Percentiles rank a stretch among this genome's conserved stretches.
These are phyloP conservation scores for Podaxis sp. DNA, from an alignment of 768 basidiomycete species.

Conservation along the genomic window DNA sequence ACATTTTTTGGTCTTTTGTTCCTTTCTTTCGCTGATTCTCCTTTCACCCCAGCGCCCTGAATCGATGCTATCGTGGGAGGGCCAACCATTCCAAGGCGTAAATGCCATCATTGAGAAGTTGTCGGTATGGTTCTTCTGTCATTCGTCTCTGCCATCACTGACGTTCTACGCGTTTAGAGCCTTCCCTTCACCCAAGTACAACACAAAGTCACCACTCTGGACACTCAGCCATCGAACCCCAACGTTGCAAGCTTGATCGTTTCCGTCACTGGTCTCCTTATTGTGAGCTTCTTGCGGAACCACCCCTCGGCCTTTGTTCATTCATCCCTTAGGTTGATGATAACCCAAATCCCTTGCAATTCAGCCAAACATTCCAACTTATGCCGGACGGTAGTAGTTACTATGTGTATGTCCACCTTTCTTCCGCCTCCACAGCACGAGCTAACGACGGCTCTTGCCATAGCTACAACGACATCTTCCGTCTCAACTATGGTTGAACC, in stretches of 20 bases:
- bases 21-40: conserved; percentile 13
- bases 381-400: conserved; percentile 68
- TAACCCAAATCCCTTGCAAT: conserved; percentile 72
- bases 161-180: conserved; percentile 32
- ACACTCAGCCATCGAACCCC: conserved; percentile 75
- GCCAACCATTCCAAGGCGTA: conserved; percentile 49
- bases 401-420: conserved; percentile 66
- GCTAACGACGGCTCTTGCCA: neutral
- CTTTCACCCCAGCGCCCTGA: conserved; percentile 48
- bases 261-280: conserved; percentile 81
- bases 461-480: conserved; percentile 89
- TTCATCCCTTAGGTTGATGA: conserved; percentile 69
- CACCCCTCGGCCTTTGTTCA: conserved; percentile 1
- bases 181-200: conserved; percentile 80
- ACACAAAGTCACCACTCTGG: conserved; percentile 79
- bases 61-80: conserved; percentile 90
- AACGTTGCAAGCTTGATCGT: conserved; percentile 42
- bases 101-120: conserved; percentile 67
- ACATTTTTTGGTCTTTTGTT: conserved; percentile 26
- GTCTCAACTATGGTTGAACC: conserved; percentile 65
- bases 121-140: conserved; percentile 35
- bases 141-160: no score
- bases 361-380: conserved; percentile 93
- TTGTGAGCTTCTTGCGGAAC: conserved; percentile 40
- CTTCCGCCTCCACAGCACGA: neutral